Conservation (phyloP, 495 filamentous ascomycete species). For the Tuber magnatum region DNA sequence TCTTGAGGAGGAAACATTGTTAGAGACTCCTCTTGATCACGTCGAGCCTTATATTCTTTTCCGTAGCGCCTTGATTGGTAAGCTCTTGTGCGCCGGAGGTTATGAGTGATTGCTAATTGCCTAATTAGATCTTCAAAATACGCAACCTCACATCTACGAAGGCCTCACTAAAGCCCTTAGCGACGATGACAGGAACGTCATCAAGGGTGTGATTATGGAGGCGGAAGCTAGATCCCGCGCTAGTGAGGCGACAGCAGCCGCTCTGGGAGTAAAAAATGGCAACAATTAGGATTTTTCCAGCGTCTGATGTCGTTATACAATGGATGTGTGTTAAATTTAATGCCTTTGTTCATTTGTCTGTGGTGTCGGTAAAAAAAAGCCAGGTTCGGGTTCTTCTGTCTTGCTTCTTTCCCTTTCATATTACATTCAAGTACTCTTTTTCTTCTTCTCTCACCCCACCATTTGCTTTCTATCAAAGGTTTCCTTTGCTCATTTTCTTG, state of each 20-base stretch:
- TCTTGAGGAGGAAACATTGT: slow-evolving; percentile 80
- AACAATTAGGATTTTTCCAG: slow-evolving; percentile 9
- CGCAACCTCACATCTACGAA: slow-evolving; percentile 83
- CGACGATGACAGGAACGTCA: slow-evolving; percentile 69
- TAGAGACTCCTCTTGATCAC: slow-evolving; percentile 90
- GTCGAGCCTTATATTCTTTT: slow-evolving; percentile 89
- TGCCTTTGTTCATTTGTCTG: slow-evolving; percentile 3
- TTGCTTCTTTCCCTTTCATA: slow-evolving; percentile 22
- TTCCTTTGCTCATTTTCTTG: neutral
- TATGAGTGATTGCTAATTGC: slow-evolving; percentile 24
- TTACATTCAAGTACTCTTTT: slow-evolving; percentile 10
- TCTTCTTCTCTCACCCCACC: neutral
- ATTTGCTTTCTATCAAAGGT: neutral
- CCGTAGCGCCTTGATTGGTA: slow-evolving; percentile 72
- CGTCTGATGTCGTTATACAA: neutral
- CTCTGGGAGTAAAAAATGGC: slow-evolving; percentile 17
- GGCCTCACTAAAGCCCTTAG: slow-evolving; percentile 69
- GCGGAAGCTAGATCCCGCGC: slow-evolving; percentile 41
- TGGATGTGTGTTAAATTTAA: neutral
- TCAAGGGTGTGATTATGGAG: slow-evolving; percentile 58
- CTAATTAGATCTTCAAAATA: slow-evolving; percentile 69
- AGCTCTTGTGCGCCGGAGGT: slow-evolving; percentile 39
- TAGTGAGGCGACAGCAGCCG: slow-evolving; percentile 33
- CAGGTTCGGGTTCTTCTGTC: slow-evolving; percentile 22
- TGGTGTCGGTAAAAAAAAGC: slow-evolving; percentile 5